Percentiles rank a stretch among this genome's conserved stretches.
Evolutionary conservation across 2,329 filamentous ascomycete genomes (phyloP).

Genomic region (Arthroderma sp.): DNA sequence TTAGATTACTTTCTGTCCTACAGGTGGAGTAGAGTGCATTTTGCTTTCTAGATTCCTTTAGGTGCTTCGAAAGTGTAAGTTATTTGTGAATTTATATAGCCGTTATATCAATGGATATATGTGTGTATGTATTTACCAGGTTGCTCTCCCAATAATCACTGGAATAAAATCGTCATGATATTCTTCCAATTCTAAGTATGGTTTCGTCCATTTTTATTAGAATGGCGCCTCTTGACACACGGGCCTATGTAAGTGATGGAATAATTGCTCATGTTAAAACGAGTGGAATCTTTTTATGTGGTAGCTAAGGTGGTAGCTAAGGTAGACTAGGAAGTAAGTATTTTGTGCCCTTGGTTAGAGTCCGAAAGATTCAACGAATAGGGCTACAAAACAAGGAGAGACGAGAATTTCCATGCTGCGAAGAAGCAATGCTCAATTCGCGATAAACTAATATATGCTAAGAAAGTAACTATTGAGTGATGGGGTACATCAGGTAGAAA

Average conservation of each 20-base stretch:
- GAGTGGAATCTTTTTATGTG: neutral
- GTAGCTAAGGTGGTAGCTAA: no score
- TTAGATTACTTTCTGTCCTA: neutral
- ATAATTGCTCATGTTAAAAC: no score
- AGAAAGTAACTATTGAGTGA: neutral
- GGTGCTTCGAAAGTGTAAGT: neutral
- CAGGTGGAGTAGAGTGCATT: neutral
- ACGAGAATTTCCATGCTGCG: neutral
- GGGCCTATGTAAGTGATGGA: no score
- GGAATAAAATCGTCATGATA: no score
- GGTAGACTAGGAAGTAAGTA: no score
- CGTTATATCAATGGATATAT: neutral
- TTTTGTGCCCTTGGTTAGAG: neutral
- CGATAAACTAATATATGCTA: neutral
- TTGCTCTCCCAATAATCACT: no score
- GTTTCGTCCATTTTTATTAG: no score
- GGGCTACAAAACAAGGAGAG: neutral
- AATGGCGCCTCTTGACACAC: no score
- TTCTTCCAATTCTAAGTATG: no score
- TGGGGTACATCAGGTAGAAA: neutral
- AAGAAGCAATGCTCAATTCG: neutral
- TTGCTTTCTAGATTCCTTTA: neutral
- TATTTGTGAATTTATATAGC: neutral
- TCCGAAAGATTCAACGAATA: neutral
- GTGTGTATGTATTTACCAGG: neutral